Evolutionary conservation across 805 yeast genomes (phyloP).

Genomic region (Dipodascus geniculatus): DNA sequence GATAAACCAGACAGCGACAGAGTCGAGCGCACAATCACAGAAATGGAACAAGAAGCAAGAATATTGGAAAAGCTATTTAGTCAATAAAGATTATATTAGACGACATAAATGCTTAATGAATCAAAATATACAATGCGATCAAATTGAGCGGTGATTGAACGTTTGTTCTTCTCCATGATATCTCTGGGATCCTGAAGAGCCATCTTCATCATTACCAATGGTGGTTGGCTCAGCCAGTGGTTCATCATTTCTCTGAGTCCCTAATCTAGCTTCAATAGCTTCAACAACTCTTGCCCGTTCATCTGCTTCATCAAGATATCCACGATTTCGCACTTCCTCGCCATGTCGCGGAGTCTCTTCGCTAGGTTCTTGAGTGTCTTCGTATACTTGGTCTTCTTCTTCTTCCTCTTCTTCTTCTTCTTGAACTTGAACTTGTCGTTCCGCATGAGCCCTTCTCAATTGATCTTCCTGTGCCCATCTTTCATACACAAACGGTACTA

Average conservation of each 20-base stretch:
- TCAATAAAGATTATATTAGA: too few species aligned
- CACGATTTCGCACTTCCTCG: neutral
- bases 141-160: neutral
- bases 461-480: neutral
- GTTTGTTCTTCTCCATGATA: neutral
- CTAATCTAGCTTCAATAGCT: neutral
- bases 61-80: conserved; percentile 30
- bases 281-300: neutral
- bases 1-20: conserved; percentile 41
- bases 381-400: neutral
- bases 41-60: conserved; percentile 62
- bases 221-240: too few species aligned
- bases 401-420: neutral
- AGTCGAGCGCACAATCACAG: conserved; percentile 42
- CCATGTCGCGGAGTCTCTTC: too few species aligned
- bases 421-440: neutral
- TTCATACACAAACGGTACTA: neutral
- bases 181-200: neutral
- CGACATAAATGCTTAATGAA: neutral
- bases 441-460: neutral
- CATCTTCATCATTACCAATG: neutral
- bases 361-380: too few species aligned
- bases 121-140: too few species aligned
- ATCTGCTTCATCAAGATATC: neutral
- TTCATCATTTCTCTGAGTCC: neutral